These are phyloP conservation scores for Venturia oleaginea DNA, from an alignment of 2,329 filamentous ascomycete genomes.

Conservation along the genomic window DNA sequence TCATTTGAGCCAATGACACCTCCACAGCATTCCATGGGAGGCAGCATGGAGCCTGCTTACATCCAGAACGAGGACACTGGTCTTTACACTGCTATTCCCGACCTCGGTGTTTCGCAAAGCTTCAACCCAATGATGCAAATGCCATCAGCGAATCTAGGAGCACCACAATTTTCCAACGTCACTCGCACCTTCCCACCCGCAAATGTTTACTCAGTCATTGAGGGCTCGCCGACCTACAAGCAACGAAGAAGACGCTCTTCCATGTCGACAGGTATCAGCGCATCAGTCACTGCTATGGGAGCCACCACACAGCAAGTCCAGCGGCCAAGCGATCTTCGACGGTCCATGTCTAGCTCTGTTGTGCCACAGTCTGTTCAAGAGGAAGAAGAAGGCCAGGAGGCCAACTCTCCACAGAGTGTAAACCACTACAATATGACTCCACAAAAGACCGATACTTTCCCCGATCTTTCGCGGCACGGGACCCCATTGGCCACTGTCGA, in stretches of 20 bases:
- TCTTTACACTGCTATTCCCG: constrained; percentile 88
- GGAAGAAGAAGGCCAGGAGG: constrained; percentile 65
- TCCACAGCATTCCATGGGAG: constrained; percentile 75
- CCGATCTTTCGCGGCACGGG: constrained; percentile 78
- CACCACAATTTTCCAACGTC: constrained; percentile 67
- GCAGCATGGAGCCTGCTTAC: constrained; percentile 84
- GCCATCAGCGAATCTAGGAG: constrained; percentile 70
- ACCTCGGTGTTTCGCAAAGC: constrained; percentile 65
- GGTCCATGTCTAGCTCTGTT: constrained; percentile 83
- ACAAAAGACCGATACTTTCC: constrained; percentile 64
- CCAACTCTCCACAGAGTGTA: constrained; percentile 32
- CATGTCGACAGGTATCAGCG: constrained; percentile 71
- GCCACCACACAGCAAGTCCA: constrained; percentile 51
- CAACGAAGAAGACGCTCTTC: constrained; percentile 90
- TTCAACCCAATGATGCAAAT: constrained; percentile 88
- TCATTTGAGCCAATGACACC: constrained; percentile 97
- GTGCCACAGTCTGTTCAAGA: constrained; percentile 60
- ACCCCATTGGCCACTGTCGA: constrained; percentile 83
- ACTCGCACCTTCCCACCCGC: constrained; percentile 57
- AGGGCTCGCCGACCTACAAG: constrained; percentile 98
- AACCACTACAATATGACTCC: constrained; percentile 51
- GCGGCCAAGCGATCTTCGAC: constrained; percentile 79
- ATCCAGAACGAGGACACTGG: constrained; percentile 97
- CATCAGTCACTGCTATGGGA: constrained; percentile 51
- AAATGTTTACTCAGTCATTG: constrained; percentile 91